Conservation (phyloP, 1,139 yeast genomes). For the Kurtzmaniella quercitrusa region DNA sequence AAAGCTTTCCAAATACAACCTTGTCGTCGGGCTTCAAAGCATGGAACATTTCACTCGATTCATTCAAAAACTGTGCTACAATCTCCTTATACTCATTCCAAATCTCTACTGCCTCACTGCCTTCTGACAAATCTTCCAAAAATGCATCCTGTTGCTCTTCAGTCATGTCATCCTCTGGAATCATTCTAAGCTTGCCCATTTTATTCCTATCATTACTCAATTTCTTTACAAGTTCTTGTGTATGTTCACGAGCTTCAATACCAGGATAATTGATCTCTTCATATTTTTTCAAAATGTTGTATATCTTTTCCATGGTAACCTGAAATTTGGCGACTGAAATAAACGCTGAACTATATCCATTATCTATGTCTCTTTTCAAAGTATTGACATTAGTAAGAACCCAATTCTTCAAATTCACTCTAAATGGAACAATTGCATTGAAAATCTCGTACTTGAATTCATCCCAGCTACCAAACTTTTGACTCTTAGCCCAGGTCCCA, state of each 20-base stretch:
- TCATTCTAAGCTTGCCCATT: background rate
- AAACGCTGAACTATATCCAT: conserved; percentile 2
- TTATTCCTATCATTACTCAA: conserved; percentile 2
- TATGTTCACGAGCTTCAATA: background rate
- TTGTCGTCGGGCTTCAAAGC: background rate
- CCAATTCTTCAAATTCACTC: conserved; percentile 4
- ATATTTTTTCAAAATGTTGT: conserved; percentile 4
- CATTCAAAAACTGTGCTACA: background rate
- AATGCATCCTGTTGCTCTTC: conserved; percentile 7
- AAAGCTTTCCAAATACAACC: conserved; percentile 4
- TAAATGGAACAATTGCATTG: conserved; percentile 5
- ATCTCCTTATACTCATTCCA: conserved; percentile 8
- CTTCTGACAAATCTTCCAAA: conserved; percentile 4
- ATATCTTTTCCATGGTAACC: conserved; percentile 4
- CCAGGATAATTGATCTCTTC: conserved; percentile 3
- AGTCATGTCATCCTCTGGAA: conserved; percentile 6
- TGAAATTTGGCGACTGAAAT: conserved; percentile 1
- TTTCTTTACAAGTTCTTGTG: conserved; percentile 1
- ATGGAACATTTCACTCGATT: background rate
- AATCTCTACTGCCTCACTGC: conserved; percentile 2
- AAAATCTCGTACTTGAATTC: conserved; percentile 6
- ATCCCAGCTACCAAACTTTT: conserved; percentile 6
- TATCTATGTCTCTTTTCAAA: conserved; percentile 4
- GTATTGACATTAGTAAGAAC: conserved; percentile 2
- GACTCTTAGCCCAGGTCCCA: conserved; percentile 3